Conservation (phyloP, 495 filamentous ascomycete species). For the Penicillium antarcticum region DNA sequence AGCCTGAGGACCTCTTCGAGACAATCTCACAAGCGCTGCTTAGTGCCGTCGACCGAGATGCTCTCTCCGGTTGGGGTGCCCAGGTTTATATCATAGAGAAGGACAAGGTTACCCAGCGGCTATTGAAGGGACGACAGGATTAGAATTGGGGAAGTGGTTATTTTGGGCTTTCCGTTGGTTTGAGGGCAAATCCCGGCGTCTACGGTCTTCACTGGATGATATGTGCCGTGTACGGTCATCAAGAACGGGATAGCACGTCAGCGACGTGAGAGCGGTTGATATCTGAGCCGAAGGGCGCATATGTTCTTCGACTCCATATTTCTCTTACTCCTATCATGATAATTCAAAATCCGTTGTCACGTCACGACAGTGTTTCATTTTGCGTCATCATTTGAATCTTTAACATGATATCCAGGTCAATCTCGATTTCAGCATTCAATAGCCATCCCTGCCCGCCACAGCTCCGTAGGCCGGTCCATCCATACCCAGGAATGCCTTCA, state of each 20-base stretch:
- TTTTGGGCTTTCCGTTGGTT: constrained; percentile 28
- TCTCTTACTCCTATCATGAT: constrained; percentile 28
- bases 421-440: constrained; percentile 2
- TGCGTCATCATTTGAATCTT: not conserved
- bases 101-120: constrained; percentile 97
- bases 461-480: constrained; percentile 37
- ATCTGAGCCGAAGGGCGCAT: constrained; percentile 7
- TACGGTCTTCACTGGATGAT: constrained; percentile 30
- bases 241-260: constrained; percentile 13
- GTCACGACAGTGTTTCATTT: constrained; percentile 41
- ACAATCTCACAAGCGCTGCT: constrained; percentile 96
- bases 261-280: constrained; percentile 14
- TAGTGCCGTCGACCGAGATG: constrained; percentile 94
- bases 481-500: constrained; percentile 42
- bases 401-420: not conserved
- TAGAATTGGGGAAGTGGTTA: constrained; percentile 31
- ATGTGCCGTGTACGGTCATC: constrained; percentile 22
- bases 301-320: constrained; percentile 15
- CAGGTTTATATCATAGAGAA: constrained; percentile 99
- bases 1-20: constrained; percentile 93
- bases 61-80: constrained; percentile 95
- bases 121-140: constrained; percentile 87
- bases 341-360: constrained; percentile 26
- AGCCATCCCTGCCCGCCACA: constrained; percentile 35
- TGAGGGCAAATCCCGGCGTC: constrained; percentile 27